Evolutionary conservation across 306 rosid species (phyloP).

Genomic region (Prunus padus): DNA sequence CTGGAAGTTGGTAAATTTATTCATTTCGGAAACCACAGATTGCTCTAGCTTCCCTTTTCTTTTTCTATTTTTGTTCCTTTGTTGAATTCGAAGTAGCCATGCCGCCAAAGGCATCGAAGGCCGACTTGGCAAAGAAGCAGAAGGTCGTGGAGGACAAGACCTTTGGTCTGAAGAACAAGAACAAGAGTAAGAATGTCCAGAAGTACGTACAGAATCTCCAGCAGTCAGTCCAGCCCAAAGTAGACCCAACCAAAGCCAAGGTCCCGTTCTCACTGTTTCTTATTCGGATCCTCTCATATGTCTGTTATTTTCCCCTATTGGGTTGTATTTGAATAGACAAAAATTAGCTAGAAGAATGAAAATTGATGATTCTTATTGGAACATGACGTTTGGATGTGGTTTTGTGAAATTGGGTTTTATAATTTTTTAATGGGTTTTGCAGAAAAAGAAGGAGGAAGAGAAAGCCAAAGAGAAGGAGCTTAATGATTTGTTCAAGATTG

Average conservation of each 20-base stretch:
- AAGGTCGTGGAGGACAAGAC: conserved; percentile 95
- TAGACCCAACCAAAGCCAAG: conserved; percentile 72
- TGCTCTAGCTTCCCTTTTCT: neutral
- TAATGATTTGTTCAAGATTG: conserved; percentile 85
- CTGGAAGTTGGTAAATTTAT: neutral
- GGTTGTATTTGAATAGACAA: conserved; percentile 8
- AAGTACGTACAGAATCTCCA: conserved; percentile 82
- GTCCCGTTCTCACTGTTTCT: conserved; percentile 27
- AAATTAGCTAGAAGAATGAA: neutral
- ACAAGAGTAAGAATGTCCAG: conserved; percentile 86
- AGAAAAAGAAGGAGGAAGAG: conserved; percentile 98
- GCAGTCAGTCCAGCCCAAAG: conserved; percentile 65
- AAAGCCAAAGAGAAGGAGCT: conserved; percentile 90
- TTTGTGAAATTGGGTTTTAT: neutral
- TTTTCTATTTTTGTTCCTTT: neutral
- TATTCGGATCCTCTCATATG: neutral
- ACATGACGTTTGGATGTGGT: neutral
- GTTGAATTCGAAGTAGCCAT: conserved; percentile 45
- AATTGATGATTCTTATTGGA: neutral
- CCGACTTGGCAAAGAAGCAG: conserved; percentile 94
- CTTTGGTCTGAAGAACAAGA: conserved; percentile 91
- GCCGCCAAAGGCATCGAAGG: conserved; percentile 87
- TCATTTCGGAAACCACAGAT: neutral
- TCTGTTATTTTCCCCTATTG: neutral
- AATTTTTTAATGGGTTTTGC: conserved; percentile 5